phyloP scores from a whole-genome alignment of 73 alveolate species.

The Paramecium octaurelia region DNA sequence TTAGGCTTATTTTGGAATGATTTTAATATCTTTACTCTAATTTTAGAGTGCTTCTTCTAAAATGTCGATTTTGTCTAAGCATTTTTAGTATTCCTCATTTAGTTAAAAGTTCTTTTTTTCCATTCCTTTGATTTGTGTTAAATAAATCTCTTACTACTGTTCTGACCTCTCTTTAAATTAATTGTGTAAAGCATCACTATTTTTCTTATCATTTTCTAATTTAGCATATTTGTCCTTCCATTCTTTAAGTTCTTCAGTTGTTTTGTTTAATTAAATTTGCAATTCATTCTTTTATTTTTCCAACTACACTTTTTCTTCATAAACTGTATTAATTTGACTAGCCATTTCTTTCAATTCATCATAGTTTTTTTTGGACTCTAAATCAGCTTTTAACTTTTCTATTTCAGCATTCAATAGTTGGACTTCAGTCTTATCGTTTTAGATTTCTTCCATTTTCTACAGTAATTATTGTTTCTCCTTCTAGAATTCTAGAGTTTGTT shows the following conservation, averaged over 20 bases:
- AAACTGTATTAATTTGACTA: background rate
- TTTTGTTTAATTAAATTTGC: background rate
- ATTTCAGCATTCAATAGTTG: background rate
- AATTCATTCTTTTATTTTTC: background rate
- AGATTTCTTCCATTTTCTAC: background rate
- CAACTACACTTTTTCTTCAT: background rate
- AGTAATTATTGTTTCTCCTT: background rate
- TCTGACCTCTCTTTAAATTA: background rate
- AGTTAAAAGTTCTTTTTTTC: background rate
- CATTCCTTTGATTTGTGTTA: background rate
- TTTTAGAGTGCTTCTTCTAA: background rate
- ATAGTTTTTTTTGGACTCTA: background rate
- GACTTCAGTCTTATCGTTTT: slow-evolving; percentile 17
- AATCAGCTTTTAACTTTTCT: background rate
- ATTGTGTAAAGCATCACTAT: background rate
- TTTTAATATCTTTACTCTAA: background rate
- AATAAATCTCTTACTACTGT: background rate
- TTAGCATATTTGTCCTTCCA: background rate
- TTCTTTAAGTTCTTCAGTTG: background rate
- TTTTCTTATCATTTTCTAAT: background rate
- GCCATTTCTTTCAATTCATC: slow-evolving; percentile 5
- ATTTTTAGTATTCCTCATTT: background rate
- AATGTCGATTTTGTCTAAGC: background rate
- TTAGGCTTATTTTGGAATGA: background rate
- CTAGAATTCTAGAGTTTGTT: background rate